Base-by-base conservation (phyloP, 108 stramenopile genomes). In the Skeletonema grethae region DNA sequence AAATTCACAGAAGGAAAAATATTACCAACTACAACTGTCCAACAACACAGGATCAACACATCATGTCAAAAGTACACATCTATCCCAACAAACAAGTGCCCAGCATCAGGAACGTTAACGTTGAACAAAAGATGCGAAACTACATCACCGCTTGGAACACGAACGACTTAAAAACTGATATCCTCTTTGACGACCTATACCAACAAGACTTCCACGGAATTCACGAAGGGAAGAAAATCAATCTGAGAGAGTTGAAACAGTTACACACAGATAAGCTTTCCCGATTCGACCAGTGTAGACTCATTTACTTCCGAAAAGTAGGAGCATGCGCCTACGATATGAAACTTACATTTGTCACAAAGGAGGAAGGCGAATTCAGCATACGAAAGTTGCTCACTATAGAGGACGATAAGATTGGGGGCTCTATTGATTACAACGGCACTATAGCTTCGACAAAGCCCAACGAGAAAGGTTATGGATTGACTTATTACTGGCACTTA, bases 141-240 rank as follows among this genome's bases (percentile, higher is more conserved):
- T 53, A 53, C 50, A 24, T 24, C 22, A 7, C 7, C 22, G 50
- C 50, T n/a, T 53, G 18, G 18, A 53, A 53, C 50, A 53, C 22
- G 50, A 22, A 53, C 50, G 50, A 53, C 50, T 53, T 53, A 6
- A 53, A 53, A 53, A 22, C 22, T 1, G 50, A 53, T 10, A 8
- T 53, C 0, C 50, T 53, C 50, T 53, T 53, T 53, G 50, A 53
- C 22, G 22, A 24, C 22, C 22, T 53, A 53, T 53, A 53, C 22
- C 20, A 20, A 2, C 50, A 24, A 39, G 56, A 65, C 8, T 57
- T 65, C 64, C n/a, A 57, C 16, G 64, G 56, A 9, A 57, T 65
- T n/a, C 64, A 65, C 50, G 57, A 56, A n/a, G 56, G 56, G 8
- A 12, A 57, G 55, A 56, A 57, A 39, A 15, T 65, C 9, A 57